These are phyloP conservation scores for Eruca vesicaria DNA, from an alignment of 441 rosid genomes.

Conservation along the genomic window DNA sequence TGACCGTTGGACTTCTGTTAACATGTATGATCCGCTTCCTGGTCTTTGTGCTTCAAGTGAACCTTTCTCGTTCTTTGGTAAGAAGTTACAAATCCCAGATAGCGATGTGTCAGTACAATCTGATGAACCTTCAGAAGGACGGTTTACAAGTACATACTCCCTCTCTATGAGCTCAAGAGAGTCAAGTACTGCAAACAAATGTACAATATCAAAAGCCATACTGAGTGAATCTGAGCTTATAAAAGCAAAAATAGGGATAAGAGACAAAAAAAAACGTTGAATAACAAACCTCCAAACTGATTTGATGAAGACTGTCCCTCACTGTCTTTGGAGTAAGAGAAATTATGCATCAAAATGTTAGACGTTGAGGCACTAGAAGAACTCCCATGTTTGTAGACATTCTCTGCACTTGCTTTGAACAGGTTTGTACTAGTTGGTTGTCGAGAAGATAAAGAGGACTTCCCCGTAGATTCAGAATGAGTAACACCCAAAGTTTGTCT, in stretches of 20 bases:
- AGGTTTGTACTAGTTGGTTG: constrained; percentile 17
- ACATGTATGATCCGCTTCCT: constrained; percentile 38
- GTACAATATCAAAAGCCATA: constrained; percentile 18
- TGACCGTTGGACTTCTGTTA: constrained; percentile 52
- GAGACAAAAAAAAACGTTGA: constrained; percentile 13
- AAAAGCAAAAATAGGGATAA: background rate
- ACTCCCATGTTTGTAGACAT: constrained; percentile 28
- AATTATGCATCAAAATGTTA: constrained; percentile 30
- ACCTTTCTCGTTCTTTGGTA: constrained; percentile 39
- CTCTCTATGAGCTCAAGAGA: constrained; percentile 69
- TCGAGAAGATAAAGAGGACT: constrained; percentile 31
- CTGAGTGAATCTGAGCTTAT: constrained; percentile 6
- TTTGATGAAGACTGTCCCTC: constrained; percentile 40
- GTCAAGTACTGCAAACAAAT: constrained; percentile 58
- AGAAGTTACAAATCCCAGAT: constrained; percentile 18
- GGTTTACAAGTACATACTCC: constrained; percentile 73
- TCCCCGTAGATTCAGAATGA: constrained; percentile 37
- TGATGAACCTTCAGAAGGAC: constrained; percentile 52
- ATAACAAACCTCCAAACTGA: constrained; percentile 48
- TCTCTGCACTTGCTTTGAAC: constrained; percentile 27
- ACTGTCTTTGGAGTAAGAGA: constrained; percentile 33
- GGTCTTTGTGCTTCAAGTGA: constrained; percentile 36
- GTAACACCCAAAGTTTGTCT: constrained; percentile 43
- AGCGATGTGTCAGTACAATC: constrained; percentile 55
- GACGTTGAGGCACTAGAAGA: constrained; percentile 36